phyloP scores from a whole-genome alignment of 2,329 filamentous ascomycete species.

The Nothomitra cinnamomea region DNA sequence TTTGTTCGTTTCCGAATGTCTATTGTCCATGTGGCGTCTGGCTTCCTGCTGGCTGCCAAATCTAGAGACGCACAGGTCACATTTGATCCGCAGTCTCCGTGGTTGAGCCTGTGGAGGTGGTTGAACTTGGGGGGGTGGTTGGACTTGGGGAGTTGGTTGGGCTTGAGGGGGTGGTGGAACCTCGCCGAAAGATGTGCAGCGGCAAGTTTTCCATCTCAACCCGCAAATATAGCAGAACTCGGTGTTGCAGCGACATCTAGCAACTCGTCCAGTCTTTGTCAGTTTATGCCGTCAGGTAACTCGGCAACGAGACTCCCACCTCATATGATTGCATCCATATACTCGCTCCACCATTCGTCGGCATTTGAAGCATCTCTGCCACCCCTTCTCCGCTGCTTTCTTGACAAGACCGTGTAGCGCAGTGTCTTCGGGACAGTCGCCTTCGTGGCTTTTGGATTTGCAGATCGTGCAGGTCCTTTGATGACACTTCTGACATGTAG shows the following conservation, averaged over 20 bases:
- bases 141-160: background rate
- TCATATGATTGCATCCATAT: slow-evolving; percentile 16
- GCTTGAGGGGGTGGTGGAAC: background rate
- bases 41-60: slow-evolving; percentile 13
- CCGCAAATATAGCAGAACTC: slow-evolving; percentile 6
- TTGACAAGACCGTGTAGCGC: slow-evolving; percentile 12
- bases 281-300: background rate
- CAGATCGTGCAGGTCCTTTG: slow-evolving; percentile 12
- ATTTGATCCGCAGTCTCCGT: background rate
- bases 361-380: slow-evolving; percentile 15
- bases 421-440: slow-evolving; percentile 14
- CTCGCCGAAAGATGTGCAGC: background rate
- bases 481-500: slow-evolving; percentile 9
- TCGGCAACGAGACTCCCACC: slow-evolving; percentile 12
- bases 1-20: slow-evolving; percentile 44
- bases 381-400: slow-evolving; percentile 13
- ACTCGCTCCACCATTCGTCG: slow-evolving; percentile 13
- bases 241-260: slow-evolving; percentile 4
- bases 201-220: slow-evolving; percentile 4
- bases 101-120: background rate
- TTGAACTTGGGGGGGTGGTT: background rate
- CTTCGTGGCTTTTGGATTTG: slow-evolving; percentile 11
- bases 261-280: background rate
- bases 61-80: background rate
- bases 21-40: slow-evolving; percentile 35